phyloP scores from a whole-genome alignment of 2,329 filamentous ascomycete genomes.

The Mycogone perniciosa region DNA sequence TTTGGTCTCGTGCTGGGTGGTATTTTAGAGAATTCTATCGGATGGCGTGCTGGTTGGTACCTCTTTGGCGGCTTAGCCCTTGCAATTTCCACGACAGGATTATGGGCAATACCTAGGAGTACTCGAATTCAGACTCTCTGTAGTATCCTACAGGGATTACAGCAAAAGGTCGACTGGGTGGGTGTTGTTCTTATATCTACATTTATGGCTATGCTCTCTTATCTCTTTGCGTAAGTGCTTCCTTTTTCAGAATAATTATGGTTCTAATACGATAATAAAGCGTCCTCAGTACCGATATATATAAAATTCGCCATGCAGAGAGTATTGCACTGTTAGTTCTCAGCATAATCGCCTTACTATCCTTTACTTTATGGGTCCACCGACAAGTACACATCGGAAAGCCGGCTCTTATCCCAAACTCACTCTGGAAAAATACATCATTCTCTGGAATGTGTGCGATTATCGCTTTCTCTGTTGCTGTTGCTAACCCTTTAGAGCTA shows the following conservation, averaged over 20 bases:
- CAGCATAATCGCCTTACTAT: conserved; percentile 35
- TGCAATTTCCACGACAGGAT: conserved; percentile 27
- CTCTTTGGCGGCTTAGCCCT: conserved; percentile 30
- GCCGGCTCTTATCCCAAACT: conserved; percentile 56
- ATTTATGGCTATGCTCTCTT: conserved; percentile 43
- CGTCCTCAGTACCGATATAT: conserved; percentile 31
- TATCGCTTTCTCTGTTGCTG: conserved; percentile 39
- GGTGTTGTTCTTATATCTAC: conserved; percentile 42
- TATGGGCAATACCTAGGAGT: conserved; percentile 30
- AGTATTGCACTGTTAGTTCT: conserved; percentile 42
- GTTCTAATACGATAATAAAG: conserved; percentile 11
- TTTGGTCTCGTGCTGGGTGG: conserved; percentile 45
- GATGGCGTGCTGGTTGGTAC: conserved; percentile 45
- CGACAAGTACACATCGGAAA: conserved; percentile 37
- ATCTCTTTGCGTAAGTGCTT: conserved; percentile 44
- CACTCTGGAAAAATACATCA: conserved; percentile 50
- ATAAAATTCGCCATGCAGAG: conserved; percentile 34
- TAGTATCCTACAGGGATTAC: conserved; percentile 18
- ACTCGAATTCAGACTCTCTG: conserved; percentile 18
- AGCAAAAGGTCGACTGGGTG: conserved; percentile 47
- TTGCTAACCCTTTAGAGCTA: conserved; percentile 40
- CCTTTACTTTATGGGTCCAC: conserved; percentile 49
- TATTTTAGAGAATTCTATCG: conserved; percentile 38
- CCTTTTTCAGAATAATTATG: not conserved
- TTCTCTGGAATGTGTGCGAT: conserved; percentile 51